Evolutionary conservation across 2,329 filamentous ascomycete genomes (phyloP).

Genomic region (Chaetomium globosum): DNA sequence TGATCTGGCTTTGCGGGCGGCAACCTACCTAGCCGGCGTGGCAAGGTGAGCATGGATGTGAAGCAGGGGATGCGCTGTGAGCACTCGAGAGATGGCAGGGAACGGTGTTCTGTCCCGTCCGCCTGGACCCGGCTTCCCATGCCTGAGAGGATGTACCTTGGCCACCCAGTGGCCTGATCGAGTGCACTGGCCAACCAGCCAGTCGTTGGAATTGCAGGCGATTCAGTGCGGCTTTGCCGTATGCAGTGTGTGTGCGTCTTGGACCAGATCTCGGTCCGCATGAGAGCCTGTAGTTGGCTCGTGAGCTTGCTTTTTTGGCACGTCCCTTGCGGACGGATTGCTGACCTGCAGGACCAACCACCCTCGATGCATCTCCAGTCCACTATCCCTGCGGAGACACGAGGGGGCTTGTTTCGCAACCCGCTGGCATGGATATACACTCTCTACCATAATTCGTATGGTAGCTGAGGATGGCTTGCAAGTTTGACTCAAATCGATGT

Average conservation of each 20-base stretch:
- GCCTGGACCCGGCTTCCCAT: slow-evolving; percentile 21
- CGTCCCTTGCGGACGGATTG: slow-evolving; percentile 33
- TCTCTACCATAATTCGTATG: no score
- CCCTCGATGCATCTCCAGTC: slow-evolving; percentile 20
- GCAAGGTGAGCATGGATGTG: slow-evolving; percentile 13
- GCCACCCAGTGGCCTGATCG: no score
- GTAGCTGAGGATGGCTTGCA: not conserved
- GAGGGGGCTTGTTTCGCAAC: slow-evolving; percentile 17
- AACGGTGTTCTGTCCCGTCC: slow-evolving; percentile 25
- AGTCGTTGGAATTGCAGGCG: slow-evolving; percentile 15
- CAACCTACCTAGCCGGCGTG: slow-evolving; percentile 18
- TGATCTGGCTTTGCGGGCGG: slow-evolving; percentile 12
- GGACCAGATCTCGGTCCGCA: slow-evolving; percentile 29
- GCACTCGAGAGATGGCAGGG: slow-evolving; percentile 1
- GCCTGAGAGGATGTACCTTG: no score
- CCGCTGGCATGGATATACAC: slow-evolving; percentile 25
- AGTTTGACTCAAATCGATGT: not conserved
- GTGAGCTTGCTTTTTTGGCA: slow-evolving; percentile 26
- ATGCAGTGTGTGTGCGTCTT: slow-evolving; percentile 23
- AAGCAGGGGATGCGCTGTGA: slow-evolving; percentile 14
- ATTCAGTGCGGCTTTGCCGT: slow-evolving; percentile 27
- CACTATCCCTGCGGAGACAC: not conserved
- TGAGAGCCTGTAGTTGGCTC: slow-evolving; percentile 29
- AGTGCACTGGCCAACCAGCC: slow-evolving; percentile 25
- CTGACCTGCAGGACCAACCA: slow-evolving; percentile 34